Percentiles rank a stretch among this genome's conserved stretches.
These are phyloP conservation scores for Debaryomyces prosopidis DNA, from an alignment of 805 yeast species.

Conservation along the genomic window DNA sequence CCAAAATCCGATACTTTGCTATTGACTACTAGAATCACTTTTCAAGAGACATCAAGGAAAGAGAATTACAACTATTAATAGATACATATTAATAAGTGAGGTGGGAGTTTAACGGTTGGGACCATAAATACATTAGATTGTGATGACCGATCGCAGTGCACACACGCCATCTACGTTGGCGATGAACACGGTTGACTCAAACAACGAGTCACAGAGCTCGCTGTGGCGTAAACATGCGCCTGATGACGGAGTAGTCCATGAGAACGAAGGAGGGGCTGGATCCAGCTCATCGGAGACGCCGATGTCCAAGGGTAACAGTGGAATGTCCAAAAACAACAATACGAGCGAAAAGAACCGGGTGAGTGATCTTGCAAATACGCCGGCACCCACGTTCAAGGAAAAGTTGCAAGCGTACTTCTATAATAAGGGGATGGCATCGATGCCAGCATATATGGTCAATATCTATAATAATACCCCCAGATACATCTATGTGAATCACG, in stretches of 20 bases:
- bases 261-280: not conserved
- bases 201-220: conserved; percentile 5
- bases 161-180: not conserved
- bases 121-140: no score
- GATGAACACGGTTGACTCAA: not conserved
- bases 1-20: no score
- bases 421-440: conserved; percentile 21
- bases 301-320: not conserved
- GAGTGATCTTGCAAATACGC: conserved; percentile 14
- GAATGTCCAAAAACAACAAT: conserved; percentile 1
- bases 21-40: no score
- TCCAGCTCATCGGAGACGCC: not conserved
- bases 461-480: conserved; percentile 43
- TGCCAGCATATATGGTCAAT: conserved; percentile 37
- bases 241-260: not conserved
- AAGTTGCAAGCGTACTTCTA: conserved; percentile 19
- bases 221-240: not conserved
- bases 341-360: conserved; percentile 1
- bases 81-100: no score
- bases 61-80: no score
- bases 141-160: not conserved
- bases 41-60: no score
- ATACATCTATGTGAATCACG: conserved; percentile 49
- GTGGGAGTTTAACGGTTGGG: no score
- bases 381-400: conserved; percentile 23